Evolutionary conservation across 2,329 filamentous ascomycete species (phyloP), one percentile per base, ranked within the genome.

Genomic region (Tolypocladium album): DNA sequence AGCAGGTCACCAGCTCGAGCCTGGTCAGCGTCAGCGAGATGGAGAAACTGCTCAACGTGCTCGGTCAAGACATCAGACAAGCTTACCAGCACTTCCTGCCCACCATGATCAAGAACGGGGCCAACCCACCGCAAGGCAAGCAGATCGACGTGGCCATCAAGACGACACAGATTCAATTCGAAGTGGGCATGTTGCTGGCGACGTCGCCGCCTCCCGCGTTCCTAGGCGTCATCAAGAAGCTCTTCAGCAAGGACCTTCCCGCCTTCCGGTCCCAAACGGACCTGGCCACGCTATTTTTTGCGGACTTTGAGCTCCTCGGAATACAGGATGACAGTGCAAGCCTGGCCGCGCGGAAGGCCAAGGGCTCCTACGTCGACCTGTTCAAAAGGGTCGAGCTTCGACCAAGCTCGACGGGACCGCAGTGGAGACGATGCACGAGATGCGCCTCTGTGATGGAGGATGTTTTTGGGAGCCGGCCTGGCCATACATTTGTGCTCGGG

Each of bases 371-470:
- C 59, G 72, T 85, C 7, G 82, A 85, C 64, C 72, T 80, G 12
- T 90, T 87, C 71, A 82, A 82, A 62, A 78, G 80, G n/a, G 75
- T 78, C 38, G 79, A 86, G 67, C 78, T 88, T 31, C 65, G 67
- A 55, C 65, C 64, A 22, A 66, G 65, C 11, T 55, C 65, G 12
- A 57, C 45, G 4, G 61, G 58, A 38, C 66, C 65, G 56, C 67
- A 69, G 60, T 76, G 74, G 74, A 70, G 73, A 59, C 67, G 73
- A 39, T 76, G 74, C 59, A 81, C 82, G 24, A 76, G 87, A 45
- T 89, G 87, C 69, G 79, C 83, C 53, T 78, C 82, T 56, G 78
- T 88, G n/a, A 88, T 88, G 77, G 85, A 87, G 66, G 85, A 88
- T 63, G 72, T 82, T 0, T 71, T 70, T 36, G 75, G 71, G 17